Conservation (phyloP, 2,329 filamentous ascomycete genomes). For the Cercospora sesami region DNA sequence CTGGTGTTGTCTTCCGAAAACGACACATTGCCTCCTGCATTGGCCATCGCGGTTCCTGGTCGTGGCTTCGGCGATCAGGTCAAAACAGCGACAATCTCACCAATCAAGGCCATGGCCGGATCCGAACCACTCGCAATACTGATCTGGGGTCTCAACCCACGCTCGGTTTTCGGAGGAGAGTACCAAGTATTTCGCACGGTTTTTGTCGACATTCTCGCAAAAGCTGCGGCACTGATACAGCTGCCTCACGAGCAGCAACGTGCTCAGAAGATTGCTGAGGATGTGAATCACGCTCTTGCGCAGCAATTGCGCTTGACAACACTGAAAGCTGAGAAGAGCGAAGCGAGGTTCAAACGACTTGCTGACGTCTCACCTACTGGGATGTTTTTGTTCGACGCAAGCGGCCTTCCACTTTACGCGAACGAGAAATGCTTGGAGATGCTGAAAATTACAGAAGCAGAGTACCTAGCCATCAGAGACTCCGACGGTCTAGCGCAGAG, state of each 20-base stretch:
- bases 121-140: constrained; percentile 43
- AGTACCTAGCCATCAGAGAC: constrained; percentile 11
- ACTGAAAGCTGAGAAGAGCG: constrained; percentile 38
- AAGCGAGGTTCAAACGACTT: constrained; percentile 44
- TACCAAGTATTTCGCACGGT: constrained; percentile 44
- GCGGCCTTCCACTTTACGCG: constrained; percentile 42
- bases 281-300: constrained; percentile 41
- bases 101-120: constrained; percentile 40
- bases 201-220: constrained; percentile 41
- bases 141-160: constrained; percentile 44
- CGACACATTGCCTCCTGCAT: constrained; percentile 31
- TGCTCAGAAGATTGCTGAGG: constrained; percentile 39
- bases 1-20: constrained; percentile 37
- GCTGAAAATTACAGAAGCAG: constrained; percentile 32
- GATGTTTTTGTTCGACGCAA: constrained; percentile 41
- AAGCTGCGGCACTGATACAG: constrained; percentile 43
- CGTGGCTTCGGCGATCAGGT: constrained; percentile 42
- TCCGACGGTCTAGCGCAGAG: constrained; percentile 21
- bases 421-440: constrained; percentile 46
- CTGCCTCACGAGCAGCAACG: constrained; percentile 41
- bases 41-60: constrained; percentile 37
- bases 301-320: constrained; percentile 38
- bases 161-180: constrained; percentile 42
- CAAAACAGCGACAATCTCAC: constrained; percentile 39
- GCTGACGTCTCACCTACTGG: constrained; percentile 44